Evolutionary conservation across 2,329 filamentous ascomycete genomes (phyloP).

Genomic region (Aspergillus carbonarius): DNA sequence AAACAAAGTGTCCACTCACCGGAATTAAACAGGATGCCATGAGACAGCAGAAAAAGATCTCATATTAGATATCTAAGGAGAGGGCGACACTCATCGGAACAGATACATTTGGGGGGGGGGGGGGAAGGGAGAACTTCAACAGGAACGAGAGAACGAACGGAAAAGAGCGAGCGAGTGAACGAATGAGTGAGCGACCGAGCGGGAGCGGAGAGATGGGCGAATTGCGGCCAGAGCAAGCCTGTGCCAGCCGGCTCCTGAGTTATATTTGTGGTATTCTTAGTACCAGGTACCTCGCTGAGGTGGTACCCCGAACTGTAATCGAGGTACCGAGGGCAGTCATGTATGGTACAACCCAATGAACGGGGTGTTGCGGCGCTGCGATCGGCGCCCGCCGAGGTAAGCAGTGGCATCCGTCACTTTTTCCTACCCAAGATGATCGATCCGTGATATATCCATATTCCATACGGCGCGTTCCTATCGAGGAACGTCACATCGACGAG

Average conservation of each 20-base stretch:
- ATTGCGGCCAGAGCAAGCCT: conserved; percentile 5
- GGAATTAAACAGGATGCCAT: conserved; percentile 12
- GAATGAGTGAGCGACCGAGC: conserved; percentile 24
- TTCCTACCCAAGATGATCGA: neutral
- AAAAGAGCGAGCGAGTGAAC: conserved; percentile 18
- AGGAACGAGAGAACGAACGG: conserved; percentile 10
- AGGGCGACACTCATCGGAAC: conserved; percentile 3
- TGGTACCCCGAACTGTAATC: neutral
- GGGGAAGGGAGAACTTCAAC: conserved; percentile 2
- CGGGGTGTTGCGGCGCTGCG: neutral
- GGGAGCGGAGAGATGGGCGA: conserved; percentile 18
- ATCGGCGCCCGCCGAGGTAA: neutral
- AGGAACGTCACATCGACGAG: neutral
- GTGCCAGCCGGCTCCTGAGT: conserved; percentile 7
- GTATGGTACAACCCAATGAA: no score
- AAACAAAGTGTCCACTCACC: conserved; percentile 3
- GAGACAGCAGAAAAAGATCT: conserved; percentile 1
- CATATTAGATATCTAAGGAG: conserved; percentile 7
- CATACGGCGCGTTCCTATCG: no score
- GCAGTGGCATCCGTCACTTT: neutral
- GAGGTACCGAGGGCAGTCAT: neutral
- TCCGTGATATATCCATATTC: no score
- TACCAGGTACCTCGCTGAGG: neutral
- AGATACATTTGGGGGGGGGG: neutral
- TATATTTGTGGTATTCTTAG: neutral